Conservation (phyloP, 208 protist species). For the Trypanosoma boissoni region DNA sequence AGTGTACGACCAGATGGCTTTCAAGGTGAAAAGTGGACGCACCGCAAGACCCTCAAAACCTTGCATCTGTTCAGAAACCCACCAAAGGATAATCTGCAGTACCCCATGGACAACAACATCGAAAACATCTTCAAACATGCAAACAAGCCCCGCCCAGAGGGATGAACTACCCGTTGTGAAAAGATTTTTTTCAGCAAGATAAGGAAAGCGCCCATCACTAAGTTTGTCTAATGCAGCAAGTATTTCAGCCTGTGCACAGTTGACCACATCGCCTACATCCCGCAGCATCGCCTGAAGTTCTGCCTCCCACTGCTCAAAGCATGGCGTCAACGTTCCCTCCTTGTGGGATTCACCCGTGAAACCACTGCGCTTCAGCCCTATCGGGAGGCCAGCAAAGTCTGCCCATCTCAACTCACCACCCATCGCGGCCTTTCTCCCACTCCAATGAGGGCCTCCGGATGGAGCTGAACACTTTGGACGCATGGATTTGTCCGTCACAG, state of each 20-base stretch:
- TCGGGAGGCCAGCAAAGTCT: neutral
- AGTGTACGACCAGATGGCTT: conserved; percentile 18
- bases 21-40: conserved; percentile 16
- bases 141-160: conserved; percentile 11
- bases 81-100: conserved; percentile 8
- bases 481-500: neutral
- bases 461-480: too few relatives aligned
- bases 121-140: conserved; percentile 18
- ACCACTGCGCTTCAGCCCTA: neutral
- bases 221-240: conserved; percentile 2
- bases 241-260: conserved; percentile 11
- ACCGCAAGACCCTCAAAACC: conserved; percentile 1
- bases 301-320: conserved; percentile 23
- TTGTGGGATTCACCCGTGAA: neutral
- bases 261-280: conserved; percentile 7
- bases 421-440: neutral
- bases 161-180: neutral
- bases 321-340: neutral
- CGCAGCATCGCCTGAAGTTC: neutral
- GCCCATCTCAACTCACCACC: neutral
- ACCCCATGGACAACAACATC: conserved; percentile 4
- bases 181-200: neutral
- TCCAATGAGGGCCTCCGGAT: too few relatives aligned
- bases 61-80: conserved; percentile 6
- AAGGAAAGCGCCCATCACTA: conserved; percentile 14